Conservation (phyloP, 2,329 filamentous ascomycete genomes). For the Trichoderma endophyticum region DNA sequence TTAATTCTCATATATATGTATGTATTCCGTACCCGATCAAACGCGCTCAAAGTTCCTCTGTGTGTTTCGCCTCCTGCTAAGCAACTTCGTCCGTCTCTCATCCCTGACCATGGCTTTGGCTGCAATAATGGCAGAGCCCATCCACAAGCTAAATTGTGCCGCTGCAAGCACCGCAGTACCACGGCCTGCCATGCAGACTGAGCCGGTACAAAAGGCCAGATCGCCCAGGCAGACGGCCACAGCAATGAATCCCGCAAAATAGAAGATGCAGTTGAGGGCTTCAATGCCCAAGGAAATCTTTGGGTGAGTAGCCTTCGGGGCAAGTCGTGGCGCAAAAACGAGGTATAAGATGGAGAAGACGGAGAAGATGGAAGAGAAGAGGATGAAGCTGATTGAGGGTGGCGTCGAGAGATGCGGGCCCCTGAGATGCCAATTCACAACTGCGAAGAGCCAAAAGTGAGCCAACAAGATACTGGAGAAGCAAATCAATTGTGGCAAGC, state of each 20-base stretch:
- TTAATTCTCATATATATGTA: not conserved
- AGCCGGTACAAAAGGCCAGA: conserved; percentile 55
- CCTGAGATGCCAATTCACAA: conserved; percentile 58
- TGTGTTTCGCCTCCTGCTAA: not conserved
- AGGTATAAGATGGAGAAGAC: conserved; percentile 54
- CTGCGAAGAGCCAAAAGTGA: conserved; percentile 32
- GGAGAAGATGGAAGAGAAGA: conserved; percentile 54
- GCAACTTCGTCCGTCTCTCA: not conserved
- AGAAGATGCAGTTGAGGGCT: conserved; percentile 51
- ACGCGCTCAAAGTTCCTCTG: not conserved
- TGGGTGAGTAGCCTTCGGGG: conserved; percentile 31
- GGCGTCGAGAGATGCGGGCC: conserved; percentile 55
- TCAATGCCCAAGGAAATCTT: conserved; percentile 48
- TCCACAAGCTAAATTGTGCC: conserved; percentile 53
- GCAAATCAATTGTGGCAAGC: not conserved
- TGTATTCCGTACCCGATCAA: not conserved
- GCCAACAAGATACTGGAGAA: not conserved
- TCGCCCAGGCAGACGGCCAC: conserved; percentile 55
- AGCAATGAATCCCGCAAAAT: conserved; percentile 58
- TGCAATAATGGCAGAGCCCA: conserved; percentile 44
- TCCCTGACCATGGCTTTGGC: conserved; percentile 35
- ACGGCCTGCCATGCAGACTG: conserved; percentile 54
- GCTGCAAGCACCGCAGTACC: conserved; percentile 54
- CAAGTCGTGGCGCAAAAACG: conserved; percentile 34
- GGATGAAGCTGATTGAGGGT: conserved; percentile 54